Conservation (phyloP, 306 rosid species). For the Cucurbita maxima region DNA sequence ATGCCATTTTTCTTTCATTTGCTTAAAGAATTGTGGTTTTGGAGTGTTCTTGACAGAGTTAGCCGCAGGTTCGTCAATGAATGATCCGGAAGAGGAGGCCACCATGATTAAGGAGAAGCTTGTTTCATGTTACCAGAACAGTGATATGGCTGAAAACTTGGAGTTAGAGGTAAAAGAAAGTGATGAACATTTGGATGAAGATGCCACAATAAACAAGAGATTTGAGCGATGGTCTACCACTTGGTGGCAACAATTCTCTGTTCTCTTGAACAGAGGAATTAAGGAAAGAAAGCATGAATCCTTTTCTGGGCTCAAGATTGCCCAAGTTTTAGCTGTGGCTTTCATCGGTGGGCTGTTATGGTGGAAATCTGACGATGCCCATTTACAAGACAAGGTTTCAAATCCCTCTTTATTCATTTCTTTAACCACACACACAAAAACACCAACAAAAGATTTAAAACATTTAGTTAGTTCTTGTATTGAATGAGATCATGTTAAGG, state of each 20-base stretch:
- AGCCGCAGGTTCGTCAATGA: slow-evolving; percentile 25
- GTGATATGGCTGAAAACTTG: slow-evolving; percentile 12
- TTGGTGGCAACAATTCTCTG: slow-evolving; percentile 57
- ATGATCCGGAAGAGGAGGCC: slow-evolving; percentile 22
- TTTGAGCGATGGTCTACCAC: slow-evolving; percentile 41
- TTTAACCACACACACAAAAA: too few relatives aligned
- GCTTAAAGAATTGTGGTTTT: not conserved
- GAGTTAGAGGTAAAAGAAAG: slow-evolving; percentile 14
- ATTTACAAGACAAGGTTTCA: slow-evolving; percentile 54
- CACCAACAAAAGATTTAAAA: too few relatives aligned
- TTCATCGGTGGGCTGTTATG: slow-evolving; percentile 48
- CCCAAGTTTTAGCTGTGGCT: slow-evolving; percentile 33
- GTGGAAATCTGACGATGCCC: slow-evolving; percentile 36
- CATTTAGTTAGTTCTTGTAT: too few relatives aligned
- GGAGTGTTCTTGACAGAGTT: not conserved
- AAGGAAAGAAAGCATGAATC: slow-evolving; percentile 45
- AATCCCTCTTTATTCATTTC: too few relatives aligned
- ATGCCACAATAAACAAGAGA: slow-evolving; percentile 11
- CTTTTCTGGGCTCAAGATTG: slow-evolving; percentile 35
- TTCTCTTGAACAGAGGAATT: slow-evolving; percentile 49
- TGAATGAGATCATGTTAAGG: too few relatives aligned
- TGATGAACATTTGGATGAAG: not conserved
- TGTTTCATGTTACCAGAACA: slow-evolving; percentile 17
- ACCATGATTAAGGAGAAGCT: slow-evolving; percentile 22
- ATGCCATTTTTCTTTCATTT: not conserved